A percentile compares a stretch with the other conserved stretches of the same genome.
These are phyloP conservation scores for Cladorrhinum samala DNA, from an alignment of 495 filamentous ascomycete genomes.

Conservation along the genomic window DNA sequence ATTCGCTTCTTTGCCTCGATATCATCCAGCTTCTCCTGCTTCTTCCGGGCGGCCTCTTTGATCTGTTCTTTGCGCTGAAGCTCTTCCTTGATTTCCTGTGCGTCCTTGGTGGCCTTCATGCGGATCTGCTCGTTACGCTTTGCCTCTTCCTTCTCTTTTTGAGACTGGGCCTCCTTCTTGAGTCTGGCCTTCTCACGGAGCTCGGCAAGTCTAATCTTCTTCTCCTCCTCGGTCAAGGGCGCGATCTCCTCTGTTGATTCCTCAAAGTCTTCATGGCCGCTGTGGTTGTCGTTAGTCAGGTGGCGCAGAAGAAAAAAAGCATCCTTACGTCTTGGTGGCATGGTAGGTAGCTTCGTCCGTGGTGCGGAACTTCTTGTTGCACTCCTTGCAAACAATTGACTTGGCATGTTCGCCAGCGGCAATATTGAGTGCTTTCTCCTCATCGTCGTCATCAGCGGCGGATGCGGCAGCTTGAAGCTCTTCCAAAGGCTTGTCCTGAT, in stretches of 20 bases:
- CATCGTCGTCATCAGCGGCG: constrained; percentile 38
- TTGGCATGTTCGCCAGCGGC: constrained; percentile 50
- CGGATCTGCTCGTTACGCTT: constrained; percentile 96
- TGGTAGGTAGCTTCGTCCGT: constrained; percentile 80
- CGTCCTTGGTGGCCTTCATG: constrained; percentile 72
- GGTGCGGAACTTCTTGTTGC: constrained; percentile 82
- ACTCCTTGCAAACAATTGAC: constrained; percentile 75
- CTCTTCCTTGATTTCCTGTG: constrained; percentile 74
- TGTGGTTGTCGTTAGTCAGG: constrained; percentile 18
- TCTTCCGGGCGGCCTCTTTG: constrained; percentile 80
- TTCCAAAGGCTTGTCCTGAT: constrained; percentile 74
- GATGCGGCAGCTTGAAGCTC: constrained; percentile 53
- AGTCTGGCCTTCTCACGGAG: constrained; percentile 64
- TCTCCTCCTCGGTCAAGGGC: constrained; percentile 88
- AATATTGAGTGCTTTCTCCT: constrained; percentile 45
- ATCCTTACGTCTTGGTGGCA: constrained; percentile 69
- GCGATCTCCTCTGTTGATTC: constrained; percentile 89
- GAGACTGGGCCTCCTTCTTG: constrained; percentile 63
- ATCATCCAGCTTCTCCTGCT: constrained; percentile 82
- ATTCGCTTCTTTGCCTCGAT: constrained; percentile 78
- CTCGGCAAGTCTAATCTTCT: constrained; percentile 68
- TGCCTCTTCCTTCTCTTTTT: constrained; percentile 72
- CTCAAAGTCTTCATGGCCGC: constrained; percentile 82
- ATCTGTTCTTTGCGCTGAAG: constrained; percentile 79
- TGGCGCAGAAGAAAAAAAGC: background rate